These are phyloP conservation scores for Kluyveromyces siamensis DNA, from an alignment of 805 yeast genomes.

Conservation along the genomic window DNA sequence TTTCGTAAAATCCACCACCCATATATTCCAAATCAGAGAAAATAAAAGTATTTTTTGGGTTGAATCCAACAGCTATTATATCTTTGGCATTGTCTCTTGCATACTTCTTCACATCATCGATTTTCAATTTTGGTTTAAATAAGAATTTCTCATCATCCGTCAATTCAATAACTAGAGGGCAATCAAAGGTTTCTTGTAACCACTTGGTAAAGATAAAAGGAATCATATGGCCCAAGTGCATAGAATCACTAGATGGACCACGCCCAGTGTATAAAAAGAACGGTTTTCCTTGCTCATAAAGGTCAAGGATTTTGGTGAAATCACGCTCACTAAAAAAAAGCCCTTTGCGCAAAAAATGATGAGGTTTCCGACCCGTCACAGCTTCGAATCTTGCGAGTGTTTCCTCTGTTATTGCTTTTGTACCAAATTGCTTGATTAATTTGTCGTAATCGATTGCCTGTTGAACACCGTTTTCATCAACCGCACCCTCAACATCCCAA, in stretches of 20 bases:
- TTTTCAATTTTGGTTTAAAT: constrained; percentile 83
- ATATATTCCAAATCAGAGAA: constrained; percentile 88
- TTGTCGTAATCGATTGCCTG: constrained; percentile 89
- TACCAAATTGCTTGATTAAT: constrained; percentile 80
- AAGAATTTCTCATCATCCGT: constrained; percentile 96
- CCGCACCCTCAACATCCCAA: constrained; percentile 99
- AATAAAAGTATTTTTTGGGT: constrained; percentile 89
- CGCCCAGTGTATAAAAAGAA: constrained; percentile 95
- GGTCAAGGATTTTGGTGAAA: constrained; percentile 64
- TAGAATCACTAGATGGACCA: constrained; percentile 89
- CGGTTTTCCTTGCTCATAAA: constrained; percentile 91
- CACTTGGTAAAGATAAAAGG: constrained; percentile 95
- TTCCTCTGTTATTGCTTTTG: constrained; percentile 59
- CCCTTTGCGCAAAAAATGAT: constrained; percentile 82
- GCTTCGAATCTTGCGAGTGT: constrained; percentile 64
- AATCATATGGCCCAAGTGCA: constrained; percentile 95
- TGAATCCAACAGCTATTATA: constrained; percentile 88
- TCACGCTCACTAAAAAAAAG: constrained; percentile 89
- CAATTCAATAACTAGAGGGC: constrained; percentile 84
- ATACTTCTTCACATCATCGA: constrained; percentile 76
- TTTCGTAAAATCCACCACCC: constrained; percentile 92
- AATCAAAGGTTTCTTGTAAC: constrained; percentile 97
- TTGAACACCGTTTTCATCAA: constrained; percentile 78
- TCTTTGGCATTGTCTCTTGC: constrained; percentile 84
- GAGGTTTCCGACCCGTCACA: constrained; percentile 88